Evolutionary conservation across 2,329 filamentous ascomycete species (phyloP).

Genomic region (Fusarium longipes): DNA sequence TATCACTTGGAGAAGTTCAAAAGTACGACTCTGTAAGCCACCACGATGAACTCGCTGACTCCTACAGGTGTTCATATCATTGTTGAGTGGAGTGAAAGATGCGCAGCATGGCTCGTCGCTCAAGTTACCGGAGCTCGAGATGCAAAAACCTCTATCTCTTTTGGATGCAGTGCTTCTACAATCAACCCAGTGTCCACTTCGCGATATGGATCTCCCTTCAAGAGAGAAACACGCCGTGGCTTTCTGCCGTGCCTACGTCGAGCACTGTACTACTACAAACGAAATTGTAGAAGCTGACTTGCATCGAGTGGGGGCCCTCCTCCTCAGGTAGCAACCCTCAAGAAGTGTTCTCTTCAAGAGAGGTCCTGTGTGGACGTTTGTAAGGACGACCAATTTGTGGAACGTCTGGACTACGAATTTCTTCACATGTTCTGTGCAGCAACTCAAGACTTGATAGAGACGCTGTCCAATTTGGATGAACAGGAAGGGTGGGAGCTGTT

Average conservation of each 20-base stretch:
- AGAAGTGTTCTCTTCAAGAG: conserved; percentile 25
- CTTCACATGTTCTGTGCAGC: conserved; percentile 5
- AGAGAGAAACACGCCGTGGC: conserved; percentile 26
- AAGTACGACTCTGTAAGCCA: conserved; percentile 53
- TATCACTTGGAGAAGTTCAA: conserved; percentile 72
- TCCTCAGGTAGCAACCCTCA: conserved; percentile 26
- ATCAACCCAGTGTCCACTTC: background rate
- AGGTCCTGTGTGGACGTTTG: background rate
- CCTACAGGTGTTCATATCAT: conserved; percentile 29
- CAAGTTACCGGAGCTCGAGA: background rate
- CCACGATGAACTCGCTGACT: background rate
- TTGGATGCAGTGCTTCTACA: background rate
- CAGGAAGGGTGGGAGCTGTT: background rate
- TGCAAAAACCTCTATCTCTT: background rate
- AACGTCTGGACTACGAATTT: conserved; percentile 18
- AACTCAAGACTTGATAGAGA: background rate
- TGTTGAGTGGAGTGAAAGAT: conserved; percentile 22
- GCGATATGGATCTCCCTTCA: background rate
- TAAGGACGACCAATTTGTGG: background rate
- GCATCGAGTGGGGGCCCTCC: conserved; percentile 21
- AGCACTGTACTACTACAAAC: background rate
- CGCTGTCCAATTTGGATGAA: background rate
- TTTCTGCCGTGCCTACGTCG: conserved; percentile 25
- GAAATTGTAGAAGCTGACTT: background rate
- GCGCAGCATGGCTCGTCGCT: background rate